Evolutionary conservation across 345 rosid genomes (phyloP), one percentile per base, ranked within the genome.

Genomic region (Aquilaria malaccensis): DNA sequence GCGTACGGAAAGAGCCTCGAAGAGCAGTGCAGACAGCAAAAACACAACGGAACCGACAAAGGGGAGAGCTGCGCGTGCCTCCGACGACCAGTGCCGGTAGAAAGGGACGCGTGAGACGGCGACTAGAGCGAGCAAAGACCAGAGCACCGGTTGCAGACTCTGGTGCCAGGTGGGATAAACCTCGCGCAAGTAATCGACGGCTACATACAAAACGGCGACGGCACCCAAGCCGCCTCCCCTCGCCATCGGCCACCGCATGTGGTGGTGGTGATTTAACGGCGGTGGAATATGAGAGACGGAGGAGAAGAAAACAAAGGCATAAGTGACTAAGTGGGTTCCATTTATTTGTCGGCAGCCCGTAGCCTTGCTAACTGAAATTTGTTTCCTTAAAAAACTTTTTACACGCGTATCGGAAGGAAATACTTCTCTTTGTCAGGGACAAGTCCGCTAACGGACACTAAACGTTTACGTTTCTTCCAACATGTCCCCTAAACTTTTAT

Each of bases 1-100:
- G 72, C 99, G 92, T 14, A 94, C 99, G 53, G 85, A 83, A 53
- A 88, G 79, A 71, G 91, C 88, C 56, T 94, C 99, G 53, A 79
- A 81, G 65, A 94, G 92, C 47, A 94, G 81, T 64, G 89, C 77
- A 9, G 73, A 59, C 53, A 90, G 97, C 95, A 90, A 59, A 71
- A 94, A 86, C 50, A 86, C 7, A 74, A 90, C 74, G 29, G 97
- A 94, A 15, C 76, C 87, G 6, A 94, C 73, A 58, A 90, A 94
- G 10, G 97, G 95, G 10, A 86, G 29, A 6, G 79, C 92, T 14
- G 95, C 82, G 14, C 90, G 79, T 59, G 85, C 58, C 80, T 93
- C 99, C 13, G 80, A 67, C 14, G 85, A 74, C 99, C 99, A 90
- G 83, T 93, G 90, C 67, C 73, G 72, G 79, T 90, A 90, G 75